phyloP scores from a whole-genome alignment of 352 stramenopile species.

The Lagenidium giganteum region DNA sequence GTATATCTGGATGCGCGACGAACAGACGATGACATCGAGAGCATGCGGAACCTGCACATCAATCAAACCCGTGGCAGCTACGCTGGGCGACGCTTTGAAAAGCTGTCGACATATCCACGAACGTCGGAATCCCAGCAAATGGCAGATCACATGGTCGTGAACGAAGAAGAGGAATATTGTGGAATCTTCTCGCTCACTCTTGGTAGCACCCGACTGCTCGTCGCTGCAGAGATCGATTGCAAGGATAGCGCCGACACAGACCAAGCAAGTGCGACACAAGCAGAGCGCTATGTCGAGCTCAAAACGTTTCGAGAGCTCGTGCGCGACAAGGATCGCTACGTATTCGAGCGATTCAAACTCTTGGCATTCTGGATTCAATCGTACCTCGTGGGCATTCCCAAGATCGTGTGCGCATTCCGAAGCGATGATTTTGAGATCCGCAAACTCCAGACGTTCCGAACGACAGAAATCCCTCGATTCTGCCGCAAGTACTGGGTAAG shows the following conservation, averaged over 20 bases:
- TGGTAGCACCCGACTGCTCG: slow-evolving; percentile 40
- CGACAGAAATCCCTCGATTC: slow-evolving; percentile 54
- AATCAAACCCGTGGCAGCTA: slow-evolving; percentile 59
- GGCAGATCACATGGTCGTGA: slow-evolving; percentile 25
- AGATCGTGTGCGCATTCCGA: slow-evolving; percentile 72
- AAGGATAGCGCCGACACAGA: slow-evolving; percentile 25
- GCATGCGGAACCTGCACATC: slow-evolving; percentile 31
- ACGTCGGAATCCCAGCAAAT: too few relatives aligned
- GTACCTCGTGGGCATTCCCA: slow-evolving; percentile 63
- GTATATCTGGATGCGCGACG: slow-evolving; percentile 63
- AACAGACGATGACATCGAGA: slow-evolving; percentile 36
- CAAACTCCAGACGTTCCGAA: slow-evolving; percentile 65
- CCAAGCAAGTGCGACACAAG: too few relatives aligned
- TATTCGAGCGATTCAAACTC: slow-evolving; percentile 78
- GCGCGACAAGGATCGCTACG: slow-evolving; percentile 56
- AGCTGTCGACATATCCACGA: slow-evolving; percentile 53
- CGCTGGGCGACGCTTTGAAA: slow-evolving; percentile 65
- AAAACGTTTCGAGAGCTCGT: slow-evolving; percentile 62
- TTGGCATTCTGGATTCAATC: slow-evolving; percentile 85
- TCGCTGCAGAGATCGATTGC: slow-evolving; percentile 68
- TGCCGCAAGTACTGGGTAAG: slow-evolving; percentile 71
- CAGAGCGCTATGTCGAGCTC: slow-evolving; percentile 50
- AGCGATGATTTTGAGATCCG: slow-evolving; percentile 48
- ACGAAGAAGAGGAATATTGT: slow-evolving; percentile 70
- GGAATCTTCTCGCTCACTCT: slow-evolving; percentile 54